phyloP scores from a whole-genome alignment of 2,329 filamentous ascomycete species.

The Arthrobotrys megalospora region DNA sequence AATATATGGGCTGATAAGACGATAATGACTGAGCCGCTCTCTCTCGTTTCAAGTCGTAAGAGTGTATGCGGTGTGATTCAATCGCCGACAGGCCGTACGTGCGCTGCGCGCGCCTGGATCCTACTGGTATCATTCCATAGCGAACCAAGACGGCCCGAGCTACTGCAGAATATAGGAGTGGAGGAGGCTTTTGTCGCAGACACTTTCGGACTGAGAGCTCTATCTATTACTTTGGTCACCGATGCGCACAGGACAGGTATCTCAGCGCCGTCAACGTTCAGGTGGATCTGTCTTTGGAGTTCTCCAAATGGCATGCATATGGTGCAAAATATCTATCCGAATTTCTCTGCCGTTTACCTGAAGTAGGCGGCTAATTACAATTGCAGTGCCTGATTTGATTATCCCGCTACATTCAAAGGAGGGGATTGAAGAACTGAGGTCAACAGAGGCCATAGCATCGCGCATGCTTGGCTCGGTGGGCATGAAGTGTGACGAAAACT shows the following conservation, averaged over 20 bases:
- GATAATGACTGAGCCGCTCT: background rate
- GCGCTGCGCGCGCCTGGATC: background rate
- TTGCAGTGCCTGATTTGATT: constrained; percentile 4
- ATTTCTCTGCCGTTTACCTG: background rate
- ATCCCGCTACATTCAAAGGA: background rate
- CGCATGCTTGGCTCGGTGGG: too few species aligned
- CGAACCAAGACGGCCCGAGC: constrained; percentile 4
- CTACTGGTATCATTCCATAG: background rate
- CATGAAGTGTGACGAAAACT: too few species aligned
- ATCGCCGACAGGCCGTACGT: background rate
- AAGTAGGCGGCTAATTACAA: background rate
- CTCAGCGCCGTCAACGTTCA: too few species aligned
- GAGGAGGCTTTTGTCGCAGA: background rate
- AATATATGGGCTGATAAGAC: constrained; percentile 7
- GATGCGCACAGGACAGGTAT: background rate
- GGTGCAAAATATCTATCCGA: background rate
- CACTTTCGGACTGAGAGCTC: constrained; percentile 2
- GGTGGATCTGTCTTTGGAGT: background rate
- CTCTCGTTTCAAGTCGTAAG: constrained; percentile 15
- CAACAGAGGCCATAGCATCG: background rate
- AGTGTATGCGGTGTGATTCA: constrained; percentile 19
- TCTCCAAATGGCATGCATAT: too few species aligned
- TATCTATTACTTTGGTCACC: too few species aligned
- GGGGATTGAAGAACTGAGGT: background rate
- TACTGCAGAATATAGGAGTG: background rate